Percentiles rank a stretch among this genome's conserved stretches.
These are phyloP conservation scores for Fraxinus quadrangulata DNA, from an alignment of 257 asterid genomes.

Conservation along the genomic window DNA sequence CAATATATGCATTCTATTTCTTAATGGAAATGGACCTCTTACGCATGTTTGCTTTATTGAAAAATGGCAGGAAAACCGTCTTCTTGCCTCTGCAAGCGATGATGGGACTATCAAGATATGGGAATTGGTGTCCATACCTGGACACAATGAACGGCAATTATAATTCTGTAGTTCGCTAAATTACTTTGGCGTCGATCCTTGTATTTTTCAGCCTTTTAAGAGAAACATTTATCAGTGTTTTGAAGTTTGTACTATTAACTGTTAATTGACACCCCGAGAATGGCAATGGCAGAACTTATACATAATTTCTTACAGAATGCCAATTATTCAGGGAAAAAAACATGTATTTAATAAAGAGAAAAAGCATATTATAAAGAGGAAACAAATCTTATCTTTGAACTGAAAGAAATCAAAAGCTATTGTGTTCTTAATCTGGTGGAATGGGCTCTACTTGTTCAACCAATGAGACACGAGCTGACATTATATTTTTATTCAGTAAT, in stretches of 20 bases:
- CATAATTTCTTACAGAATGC: too few relatives aligned
- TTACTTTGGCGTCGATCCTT: not conserved
- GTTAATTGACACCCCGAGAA: not conserved
- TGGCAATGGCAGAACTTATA: not conserved
- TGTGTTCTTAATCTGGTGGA: too few relatives aligned
- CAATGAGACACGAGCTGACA: too few relatives aligned
- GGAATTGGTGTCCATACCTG: constrained; percentile 49
- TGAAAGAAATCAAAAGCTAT: too few relatives aligned
- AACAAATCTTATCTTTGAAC: too few relatives aligned
- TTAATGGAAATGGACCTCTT: not conserved
- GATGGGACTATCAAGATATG: constrained; percentile 91
- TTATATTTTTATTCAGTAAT: constrained; percentile 26
- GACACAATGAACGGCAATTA: constrained; percentile 22
- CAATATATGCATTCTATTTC: not conserved
- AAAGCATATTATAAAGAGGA: too few relatives aligned
- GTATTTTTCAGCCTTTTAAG: not conserved
- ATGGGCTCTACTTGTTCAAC: too few relatives aligned
- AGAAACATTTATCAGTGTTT: too few relatives aligned
- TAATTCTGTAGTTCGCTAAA: constrained; percentile 16
- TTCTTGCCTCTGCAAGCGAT: constrained; percentile 88
- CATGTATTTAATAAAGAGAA: too few relatives aligned
- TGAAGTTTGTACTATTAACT: not conserved
- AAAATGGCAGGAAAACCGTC: constrained; percentile 50
- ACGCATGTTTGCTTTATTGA: constrained; percentile 17
- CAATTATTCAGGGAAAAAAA: too few relatives aligned